A percentile compares a stretch with the other conserved stretches of the same genome.
These are phyloP conservation scores for Termitomyces sp. DNA, from an alignment of 768 basidiomycete species.

Conservation along the genomic window DNA sequence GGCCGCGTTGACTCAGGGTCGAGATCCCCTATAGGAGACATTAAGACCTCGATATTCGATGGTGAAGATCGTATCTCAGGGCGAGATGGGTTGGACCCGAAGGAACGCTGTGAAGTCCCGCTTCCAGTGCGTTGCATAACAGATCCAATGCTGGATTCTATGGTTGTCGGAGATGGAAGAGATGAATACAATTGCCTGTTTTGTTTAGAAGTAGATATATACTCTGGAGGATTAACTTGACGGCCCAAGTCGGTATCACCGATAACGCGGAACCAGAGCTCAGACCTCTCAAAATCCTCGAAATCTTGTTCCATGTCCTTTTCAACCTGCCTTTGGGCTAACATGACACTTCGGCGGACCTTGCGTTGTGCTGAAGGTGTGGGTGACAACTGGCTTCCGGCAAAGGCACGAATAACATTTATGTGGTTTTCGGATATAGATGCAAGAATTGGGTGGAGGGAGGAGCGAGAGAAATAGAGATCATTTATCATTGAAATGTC, in stretches of 20 bases:
- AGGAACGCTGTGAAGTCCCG: constrained; percentile 31
- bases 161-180: constrained; percentile 7
- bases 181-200: constrained; percentile 10
- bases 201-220: constrained; percentile 9
- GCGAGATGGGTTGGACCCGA: constrained; percentile 18
- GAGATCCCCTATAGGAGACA: constrained; percentile 59
- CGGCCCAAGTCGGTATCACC: constrained; percentile 52
- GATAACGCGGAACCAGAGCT: constrained; percentile 88
- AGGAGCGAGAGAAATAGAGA: constrained; percentile 69
- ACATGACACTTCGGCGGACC: constrained; percentile 73
- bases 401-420: constrained; percentile 63
- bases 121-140: constrained; percentile 35
- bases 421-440: constrained; percentile 68
- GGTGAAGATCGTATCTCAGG: constrained; percentile 22
- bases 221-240: background rate
- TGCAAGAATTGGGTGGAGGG: constrained; percentile 51
- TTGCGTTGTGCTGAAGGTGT: constrained; percentile 40
- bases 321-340: constrained; percentile 82
- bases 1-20: constrained; percentile 54
- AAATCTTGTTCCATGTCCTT: constrained; percentile 90
- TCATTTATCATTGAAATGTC: constrained; percentile 89
- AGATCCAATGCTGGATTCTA: constrained; percentile 30
- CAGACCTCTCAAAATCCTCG: constrained; percentile 80
- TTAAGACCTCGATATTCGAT: constrained; percentile 75
- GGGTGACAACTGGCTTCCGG: constrained; percentile 39